A percentile compares a stretch with the other conserved stretches of the same genome.
phyloP scores from a whole-genome alignment of 495 filamentous ascomycete species.

The Massariosphaeria phaeospora region DNA sequence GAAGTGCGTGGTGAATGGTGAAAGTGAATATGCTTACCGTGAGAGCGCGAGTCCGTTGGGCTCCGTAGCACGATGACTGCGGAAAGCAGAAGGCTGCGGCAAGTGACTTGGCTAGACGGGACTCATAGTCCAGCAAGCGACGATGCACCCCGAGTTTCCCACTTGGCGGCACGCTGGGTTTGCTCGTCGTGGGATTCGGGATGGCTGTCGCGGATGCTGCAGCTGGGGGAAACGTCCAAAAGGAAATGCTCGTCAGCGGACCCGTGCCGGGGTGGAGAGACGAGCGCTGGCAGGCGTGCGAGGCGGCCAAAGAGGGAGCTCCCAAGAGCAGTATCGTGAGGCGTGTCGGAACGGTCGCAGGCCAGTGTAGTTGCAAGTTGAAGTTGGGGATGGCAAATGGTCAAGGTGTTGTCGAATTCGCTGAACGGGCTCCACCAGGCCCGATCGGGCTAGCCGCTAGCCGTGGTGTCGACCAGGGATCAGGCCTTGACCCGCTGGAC shows the following conservation, averaged over 20 bases:
- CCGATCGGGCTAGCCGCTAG: too few species aligned
- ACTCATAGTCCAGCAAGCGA: constrained; percentile 1
- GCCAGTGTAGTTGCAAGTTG: too few species aligned
- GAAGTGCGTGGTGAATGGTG: not conserved
- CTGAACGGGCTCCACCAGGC: too few species aligned
- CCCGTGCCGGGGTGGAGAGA: constrained; percentile 6
- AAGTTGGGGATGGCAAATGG: too few species aligned
- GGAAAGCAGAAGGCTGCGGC: not conserved
- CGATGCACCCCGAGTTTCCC: not conserved
- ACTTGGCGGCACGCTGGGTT: not conserved
- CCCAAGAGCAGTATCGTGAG: not conserved
- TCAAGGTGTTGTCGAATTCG: too few species aligned
- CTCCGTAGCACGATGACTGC: constrained; percentile 1
- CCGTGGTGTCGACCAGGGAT: too few species aligned
- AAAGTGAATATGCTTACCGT: constrained; percentile 3
- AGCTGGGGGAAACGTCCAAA: constrained; percentile 5
- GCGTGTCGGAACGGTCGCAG: not conserved
- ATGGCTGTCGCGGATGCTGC: constrained; percentile 3
- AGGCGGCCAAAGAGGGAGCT: not conserved
- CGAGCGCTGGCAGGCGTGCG: not conserved
- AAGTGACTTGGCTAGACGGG: constrained; percentile 6
- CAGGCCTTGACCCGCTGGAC: too few species aligned
- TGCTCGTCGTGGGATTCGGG: constrained; percentile 16
- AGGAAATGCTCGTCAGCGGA: constrained; percentile 15
- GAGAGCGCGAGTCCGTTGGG: not conserved